Conservation (phyloP, 2,329 filamentous ascomycete genomes). For the Cryphonectria carpinicola region DNA sequence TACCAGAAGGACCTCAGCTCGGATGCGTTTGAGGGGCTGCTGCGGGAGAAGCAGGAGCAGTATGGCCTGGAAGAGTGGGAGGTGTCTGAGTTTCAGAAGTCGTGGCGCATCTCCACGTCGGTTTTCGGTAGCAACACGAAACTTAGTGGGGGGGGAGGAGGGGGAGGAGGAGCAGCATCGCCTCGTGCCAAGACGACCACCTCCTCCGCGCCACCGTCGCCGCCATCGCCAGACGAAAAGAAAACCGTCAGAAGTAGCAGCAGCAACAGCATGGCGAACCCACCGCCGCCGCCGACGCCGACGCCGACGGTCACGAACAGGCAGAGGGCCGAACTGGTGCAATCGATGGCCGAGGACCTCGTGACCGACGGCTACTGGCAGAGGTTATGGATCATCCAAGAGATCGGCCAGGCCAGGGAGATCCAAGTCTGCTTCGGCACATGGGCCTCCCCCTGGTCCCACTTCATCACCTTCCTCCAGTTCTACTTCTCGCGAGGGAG, state of each 20-base stretch:
- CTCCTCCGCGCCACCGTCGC: neutral
- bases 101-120: neutral
- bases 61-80: neutral
- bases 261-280: neutral
- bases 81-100: neutral
- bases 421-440: constrained; percentile 34
- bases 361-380: constrained; percentile 17
- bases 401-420: constrained; percentile 33
- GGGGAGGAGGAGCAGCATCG: neutral
- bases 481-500: constrained; percentile 1
- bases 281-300: neutral
- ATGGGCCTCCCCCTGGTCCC: constrained; percentile 27
- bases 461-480: constrained; percentile 30
- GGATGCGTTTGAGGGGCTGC: neutral
- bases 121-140: neutral
- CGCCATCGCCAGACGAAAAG: neutral
- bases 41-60: neutral
- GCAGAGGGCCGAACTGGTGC: neutral
- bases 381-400: constrained; percentile 35
- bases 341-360: neutral
- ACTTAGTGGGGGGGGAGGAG: too few species aligned
- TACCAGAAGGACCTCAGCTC: neutral
- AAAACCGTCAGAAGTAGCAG: neutral
- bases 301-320: neutral
- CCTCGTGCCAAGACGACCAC: neutral